Base-by-base conservation (phyloP, 306 rosid genomes). In the Acacia confusa region DNA sequence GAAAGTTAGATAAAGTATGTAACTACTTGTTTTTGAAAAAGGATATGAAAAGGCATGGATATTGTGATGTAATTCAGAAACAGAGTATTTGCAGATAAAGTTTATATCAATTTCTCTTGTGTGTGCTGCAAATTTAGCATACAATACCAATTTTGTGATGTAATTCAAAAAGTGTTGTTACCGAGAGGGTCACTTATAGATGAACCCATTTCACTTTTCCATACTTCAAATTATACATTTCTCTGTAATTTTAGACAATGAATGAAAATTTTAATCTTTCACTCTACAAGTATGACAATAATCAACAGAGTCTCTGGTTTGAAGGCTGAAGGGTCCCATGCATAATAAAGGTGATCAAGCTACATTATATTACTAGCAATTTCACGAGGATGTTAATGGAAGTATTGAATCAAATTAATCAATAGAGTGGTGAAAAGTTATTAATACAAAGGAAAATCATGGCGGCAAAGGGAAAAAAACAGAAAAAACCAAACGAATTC, bases 21-120 rank as follows among this genome's bases (percentile, higher is more conserved):
- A 78, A 78, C 6, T 5, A 25, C 7, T 60, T 9, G 64, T 44
- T 70, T 53, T 70, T 24, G 32, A 55, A 2, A 25, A 52, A 43
- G 52, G 44, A 68, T 66, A 24, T 9, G 64, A 65, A 65, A 28
- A 28, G 73, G 9, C 25, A 13, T 57, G 53, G 77, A 48, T 57
- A n/a, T 28, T 74, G 28, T 63, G 80, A 72, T 81, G 73, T 16
- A 85, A 78, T 77, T 53, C 25, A 73, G 40, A 74, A 48, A 34
- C 64, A 17, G 9, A 12, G 16, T 12, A 52, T 16, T 2, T 45
- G 60, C 25, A 16, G 24, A 27, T 72, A 9, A 47, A 72, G 41
- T 47, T 3, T 63, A 27, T 63, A 15, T 15, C 20, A 61, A 27
- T 61, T 25, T 12, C 67, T 10, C 7, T 22, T 22, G 19, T 27